phyloP scores from a whole-genome alignment of 768 basidiomycete species.

The Atractiella rhizophila region DNA sequence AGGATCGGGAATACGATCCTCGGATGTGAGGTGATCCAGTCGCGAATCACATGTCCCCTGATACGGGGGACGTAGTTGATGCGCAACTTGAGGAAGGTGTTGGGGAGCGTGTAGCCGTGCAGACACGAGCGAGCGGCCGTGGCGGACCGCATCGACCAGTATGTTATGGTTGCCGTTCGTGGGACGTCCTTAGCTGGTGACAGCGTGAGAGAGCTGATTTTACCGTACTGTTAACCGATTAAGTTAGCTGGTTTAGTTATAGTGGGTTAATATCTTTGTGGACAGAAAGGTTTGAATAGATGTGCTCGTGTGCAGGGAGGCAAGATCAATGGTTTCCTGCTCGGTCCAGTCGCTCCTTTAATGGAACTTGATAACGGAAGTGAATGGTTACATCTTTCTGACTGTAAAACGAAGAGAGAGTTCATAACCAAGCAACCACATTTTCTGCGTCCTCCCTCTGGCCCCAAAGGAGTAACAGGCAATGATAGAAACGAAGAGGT shows the following conservation, averaged over 20 bases:
- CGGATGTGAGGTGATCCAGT: conserved; percentile 70
- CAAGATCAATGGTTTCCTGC: no score
- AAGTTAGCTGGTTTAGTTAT: conserved; percentile 1
- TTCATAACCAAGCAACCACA: no score
- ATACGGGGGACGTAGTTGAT: conserved; percentile 13
- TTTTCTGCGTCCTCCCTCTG: no score
- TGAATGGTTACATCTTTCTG: no score
- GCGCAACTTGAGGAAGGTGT: conserved; percentile 5
- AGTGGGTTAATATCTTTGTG: conserved; percentile 1
- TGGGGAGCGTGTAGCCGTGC: conserved; percentile 27
- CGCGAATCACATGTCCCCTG: conserved; percentile 39
- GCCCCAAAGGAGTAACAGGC: no score
- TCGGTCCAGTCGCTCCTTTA: no score
- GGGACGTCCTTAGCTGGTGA: conserved; percentile 42
- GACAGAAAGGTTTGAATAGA: no score
- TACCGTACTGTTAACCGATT: conserved; percentile 62
- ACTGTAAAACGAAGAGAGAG: no score
- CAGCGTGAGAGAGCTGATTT: conserved; percentile 38
- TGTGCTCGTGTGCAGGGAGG: not conserved
- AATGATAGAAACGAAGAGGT: no score
- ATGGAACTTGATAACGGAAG: no score
- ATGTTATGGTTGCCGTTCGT: conserved; percentile 37
- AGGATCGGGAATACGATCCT: conserved; percentile 53
- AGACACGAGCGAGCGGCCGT: conserved; percentile 58
- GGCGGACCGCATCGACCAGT: conserved; percentile 38